Base-by-base conservation (phyloP, 2,329 filamentous ascomycete species). In the Cordyceps sp. region DNA sequence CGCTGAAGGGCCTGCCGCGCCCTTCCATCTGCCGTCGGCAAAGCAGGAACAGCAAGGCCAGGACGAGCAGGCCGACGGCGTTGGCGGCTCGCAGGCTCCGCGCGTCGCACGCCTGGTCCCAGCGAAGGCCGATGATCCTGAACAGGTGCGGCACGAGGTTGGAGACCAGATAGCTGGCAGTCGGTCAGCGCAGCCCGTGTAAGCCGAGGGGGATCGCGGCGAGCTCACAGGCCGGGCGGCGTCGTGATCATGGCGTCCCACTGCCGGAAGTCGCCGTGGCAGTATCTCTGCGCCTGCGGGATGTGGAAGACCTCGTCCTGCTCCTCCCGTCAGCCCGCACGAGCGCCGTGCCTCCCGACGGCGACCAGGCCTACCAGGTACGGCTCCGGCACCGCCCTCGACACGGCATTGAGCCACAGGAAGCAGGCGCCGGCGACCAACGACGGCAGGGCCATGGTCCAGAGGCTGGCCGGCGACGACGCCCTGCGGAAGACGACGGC, bases 161-260 rank as follows among this genome's bases (percentile, higher is more conserved):
- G 0, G 64, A 65, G 5, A 67, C 39, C 13, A 62, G 40, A 37
- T 70, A 69, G 6, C 63, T 69, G n/a, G n/a, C n/a, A n/a, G n/a
- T n/a, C n/a, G n/a, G n/a, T n/a, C n/a, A n/a, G n/a, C n/a, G n/a
- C n/a, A n/a, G 31, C 6, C 12, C 9, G 15, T 3, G 14, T 42
- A 20, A 42, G 38, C 22, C 14, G 22, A 5, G 21, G 15, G 18
- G 7, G 12, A 2, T 15, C 4, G 22, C n/a, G 29, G 26, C 16
- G 12, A 26, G 45, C 62, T 50, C 62, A 84, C 59, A 98, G 59
- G 22, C 86, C 90, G 1, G 90, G 88, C 1, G 90, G 90, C 2
- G 90, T 98, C 0, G 90, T 98, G 48, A 98, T 90, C 52, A 96
- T 98, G 37, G 88, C 78, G 54, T 98, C 86, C 90, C 90, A 98